Evolutionary conservation across 768 basidiomycete species (phyloP).

Genomic region (Hydnum rufescens): DNA sequence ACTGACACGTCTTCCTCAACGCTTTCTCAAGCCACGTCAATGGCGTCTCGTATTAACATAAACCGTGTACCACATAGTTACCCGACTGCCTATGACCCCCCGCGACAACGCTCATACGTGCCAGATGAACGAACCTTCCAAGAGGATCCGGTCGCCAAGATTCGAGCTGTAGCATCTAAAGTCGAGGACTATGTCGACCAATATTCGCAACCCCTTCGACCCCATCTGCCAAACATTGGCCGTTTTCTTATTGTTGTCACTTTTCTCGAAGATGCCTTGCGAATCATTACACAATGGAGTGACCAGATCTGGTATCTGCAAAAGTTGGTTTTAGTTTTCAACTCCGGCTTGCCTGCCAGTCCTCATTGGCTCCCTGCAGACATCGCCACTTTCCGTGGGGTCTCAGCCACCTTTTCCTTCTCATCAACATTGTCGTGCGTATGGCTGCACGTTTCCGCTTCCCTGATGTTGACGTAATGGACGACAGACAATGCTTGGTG

Average conservation of each 20-base stretch:
- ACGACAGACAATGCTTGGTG: conserved; percentile 65
- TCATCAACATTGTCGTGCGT: conserved; percentile 79
- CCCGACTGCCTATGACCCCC: conserved; percentile 5
- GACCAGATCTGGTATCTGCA: conserved; percentile 99
- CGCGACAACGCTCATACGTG: conserved; percentile 2
- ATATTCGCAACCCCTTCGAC: conserved; percentile 81
- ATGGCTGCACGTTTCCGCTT: not conserved
- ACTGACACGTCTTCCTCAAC: not conserved
- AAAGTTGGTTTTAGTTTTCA: conserved; percentile 33
- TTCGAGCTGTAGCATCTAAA: conserved; percentile 46
- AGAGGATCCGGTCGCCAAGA: conserved; percentile 52
- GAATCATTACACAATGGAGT: conserved; percentile 85
- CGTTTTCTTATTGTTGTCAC: conserved; percentile 96
- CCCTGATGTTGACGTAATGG: not conserved
- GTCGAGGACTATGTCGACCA: conserved; percentile 88
- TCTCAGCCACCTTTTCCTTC: conserved; percentile 78
- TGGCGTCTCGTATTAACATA: conserved; percentile 12
- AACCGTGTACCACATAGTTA: conserved; percentile 11
- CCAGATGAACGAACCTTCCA: conserved; percentile 9
- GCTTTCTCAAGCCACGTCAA: not conserved
- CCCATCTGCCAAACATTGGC: conserved; percentile 84
- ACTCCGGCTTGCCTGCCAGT: conserved; percentile 2
- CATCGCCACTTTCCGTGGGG: conserved; percentile 95
- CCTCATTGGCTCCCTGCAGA: conserved; percentile 24
- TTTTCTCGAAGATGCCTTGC: conserved; percentile 88